These are phyloP conservation scores for Murraya koenigii DNA, from an alignment of 345 rosid species.

Conservation along the genomic window DNA sequence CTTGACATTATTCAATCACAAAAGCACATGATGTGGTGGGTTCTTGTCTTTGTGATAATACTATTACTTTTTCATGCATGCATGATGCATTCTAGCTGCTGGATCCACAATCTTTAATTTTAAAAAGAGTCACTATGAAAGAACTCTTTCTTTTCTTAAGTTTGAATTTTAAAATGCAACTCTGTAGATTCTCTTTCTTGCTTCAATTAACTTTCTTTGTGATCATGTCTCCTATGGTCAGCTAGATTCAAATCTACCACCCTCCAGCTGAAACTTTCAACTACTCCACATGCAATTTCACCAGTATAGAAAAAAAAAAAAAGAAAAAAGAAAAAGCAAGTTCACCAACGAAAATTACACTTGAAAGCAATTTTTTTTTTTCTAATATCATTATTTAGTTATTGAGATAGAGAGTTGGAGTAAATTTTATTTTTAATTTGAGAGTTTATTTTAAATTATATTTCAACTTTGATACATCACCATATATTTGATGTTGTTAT, in stretches of 20 bases:
- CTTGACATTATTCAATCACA: constrained; percentile 10
- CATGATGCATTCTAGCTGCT: not conserved
- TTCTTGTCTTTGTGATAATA: constrained; percentile 15
- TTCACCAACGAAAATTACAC: too few species aligned
- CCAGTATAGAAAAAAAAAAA: not conserved
- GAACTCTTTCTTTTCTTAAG: constrained; percentile 10
- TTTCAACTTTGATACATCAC: too few species aligned
- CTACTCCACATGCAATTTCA: constrained; percentile 35
- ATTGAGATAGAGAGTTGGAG: too few species aligned
- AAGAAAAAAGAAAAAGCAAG: not conserved
- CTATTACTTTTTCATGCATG: constrained; percentile 41
- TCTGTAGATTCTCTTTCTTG: constrained; percentile 6
- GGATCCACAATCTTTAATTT: constrained; percentile 39
- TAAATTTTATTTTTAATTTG: too few species aligned
- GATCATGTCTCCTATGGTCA: not conserved
- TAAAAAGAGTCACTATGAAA: not conserved
- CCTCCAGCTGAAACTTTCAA: constrained; percentile 16
- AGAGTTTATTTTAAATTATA: too few species aligned
- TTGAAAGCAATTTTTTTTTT: too few species aligned
- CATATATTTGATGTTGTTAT: too few species aligned
- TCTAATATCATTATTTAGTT: too few species aligned
- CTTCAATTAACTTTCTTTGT: not conserved
- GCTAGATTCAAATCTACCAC: constrained; percentile 25
- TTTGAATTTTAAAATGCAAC: constrained; percentile 22
- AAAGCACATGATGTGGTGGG: constrained; percentile 33